phyloP scores from a whole-genome alignment of 2,329 filamentous ascomycete genomes.

The Trematosphaeria pertusa region DNA sequence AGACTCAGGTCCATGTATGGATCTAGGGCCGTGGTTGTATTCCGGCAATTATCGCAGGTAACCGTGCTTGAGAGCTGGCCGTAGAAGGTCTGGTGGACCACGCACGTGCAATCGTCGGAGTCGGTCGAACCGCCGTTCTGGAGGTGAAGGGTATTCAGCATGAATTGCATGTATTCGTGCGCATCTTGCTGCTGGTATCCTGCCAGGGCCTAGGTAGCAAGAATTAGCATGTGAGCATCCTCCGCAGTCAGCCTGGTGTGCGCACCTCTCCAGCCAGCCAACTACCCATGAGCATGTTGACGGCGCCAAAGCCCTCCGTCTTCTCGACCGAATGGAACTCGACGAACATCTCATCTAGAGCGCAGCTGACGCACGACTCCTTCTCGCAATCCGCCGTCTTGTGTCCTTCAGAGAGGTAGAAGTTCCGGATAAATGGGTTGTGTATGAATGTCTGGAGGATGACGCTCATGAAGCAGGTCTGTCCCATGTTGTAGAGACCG shows the following conservation, averaged over 20 bases:
- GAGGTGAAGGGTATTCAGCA: constrained; percentile 87
- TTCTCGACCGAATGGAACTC: constrained; percentile 74
- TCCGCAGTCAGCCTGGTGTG: too few species aligned
- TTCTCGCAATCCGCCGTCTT: constrained; percentile 73
- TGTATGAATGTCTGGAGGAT: constrained; percentile 93
- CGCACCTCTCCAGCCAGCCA: constrained; percentile 81
- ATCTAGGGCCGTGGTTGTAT: constrained; percentile 81
- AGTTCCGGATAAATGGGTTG: constrained; percentile 89
- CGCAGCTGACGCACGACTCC: constrained; percentile 66
- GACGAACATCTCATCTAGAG: constrained; percentile 67
- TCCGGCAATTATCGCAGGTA: constrained; percentile 86
- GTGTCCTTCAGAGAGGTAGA: constrained; percentile 91
- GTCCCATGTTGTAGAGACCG: constrained; percentile 96
- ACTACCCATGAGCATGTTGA: constrained; percentile 86
- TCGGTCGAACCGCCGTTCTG: constrained; percentile 69
- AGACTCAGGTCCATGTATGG: constrained; percentile 91
- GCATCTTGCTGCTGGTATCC: constrained; percentile 96
- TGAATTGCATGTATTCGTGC: constrained; percentile 95
- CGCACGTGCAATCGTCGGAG: constrained; percentile 73
- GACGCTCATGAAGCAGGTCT: constrained; percentile 97
- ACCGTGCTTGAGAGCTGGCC: constrained; percentile 90
- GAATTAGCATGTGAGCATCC: constrained; percentile 28
- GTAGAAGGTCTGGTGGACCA: constrained; percentile 94
- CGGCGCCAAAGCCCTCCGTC: constrained; percentile 87
- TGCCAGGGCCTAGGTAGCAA: constrained; percentile 56